phyloP scores from a whole-genome alignment of 768 basidiomycete species.

The Auriscalpium orientale region DNA sequence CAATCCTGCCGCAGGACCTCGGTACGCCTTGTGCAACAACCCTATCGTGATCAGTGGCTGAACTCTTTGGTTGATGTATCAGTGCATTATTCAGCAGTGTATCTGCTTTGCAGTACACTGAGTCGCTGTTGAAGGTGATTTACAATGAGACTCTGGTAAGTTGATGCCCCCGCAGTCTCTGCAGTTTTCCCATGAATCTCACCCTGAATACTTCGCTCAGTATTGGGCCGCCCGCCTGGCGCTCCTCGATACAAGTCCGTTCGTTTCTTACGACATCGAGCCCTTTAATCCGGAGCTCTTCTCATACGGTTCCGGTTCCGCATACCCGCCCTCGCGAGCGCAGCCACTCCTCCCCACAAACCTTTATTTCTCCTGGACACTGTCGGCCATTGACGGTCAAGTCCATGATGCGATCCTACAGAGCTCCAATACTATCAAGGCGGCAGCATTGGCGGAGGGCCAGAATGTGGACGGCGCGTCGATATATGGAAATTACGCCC shows the following conservation, averaged over 20 bases:
- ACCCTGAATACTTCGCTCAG: neutral
- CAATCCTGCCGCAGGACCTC: neutral
- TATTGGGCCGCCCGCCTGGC: neutral
- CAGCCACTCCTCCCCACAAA: constrained; percentile 2
- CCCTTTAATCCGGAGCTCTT: neutral
- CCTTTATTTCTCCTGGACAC: neutral
- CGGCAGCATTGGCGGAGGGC: constrained; percentile 13
- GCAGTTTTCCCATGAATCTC: neutral
- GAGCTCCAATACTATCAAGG: neutral
- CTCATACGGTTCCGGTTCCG: constrained; percentile 5
- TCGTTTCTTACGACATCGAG: neutral
- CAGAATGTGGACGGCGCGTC: constrained; percentile 9
- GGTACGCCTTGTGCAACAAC: neutral
- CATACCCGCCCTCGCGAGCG: constrained; percentile 8
- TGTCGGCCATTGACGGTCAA: neutral
- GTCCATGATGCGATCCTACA: neutral
- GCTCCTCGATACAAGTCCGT: neutral
- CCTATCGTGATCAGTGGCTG: neutral
- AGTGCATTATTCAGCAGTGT: neutral
- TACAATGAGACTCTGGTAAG: neutral
- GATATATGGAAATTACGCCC: constrained; percentile 13
- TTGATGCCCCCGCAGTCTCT: neutral
- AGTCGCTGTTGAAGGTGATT: neutral
- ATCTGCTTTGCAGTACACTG: neutral
- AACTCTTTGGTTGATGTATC: neutral